phyloP scores from a whole-genome alignment of 108 stramenopile species.

The Schizochytrium sp. region DNA sequence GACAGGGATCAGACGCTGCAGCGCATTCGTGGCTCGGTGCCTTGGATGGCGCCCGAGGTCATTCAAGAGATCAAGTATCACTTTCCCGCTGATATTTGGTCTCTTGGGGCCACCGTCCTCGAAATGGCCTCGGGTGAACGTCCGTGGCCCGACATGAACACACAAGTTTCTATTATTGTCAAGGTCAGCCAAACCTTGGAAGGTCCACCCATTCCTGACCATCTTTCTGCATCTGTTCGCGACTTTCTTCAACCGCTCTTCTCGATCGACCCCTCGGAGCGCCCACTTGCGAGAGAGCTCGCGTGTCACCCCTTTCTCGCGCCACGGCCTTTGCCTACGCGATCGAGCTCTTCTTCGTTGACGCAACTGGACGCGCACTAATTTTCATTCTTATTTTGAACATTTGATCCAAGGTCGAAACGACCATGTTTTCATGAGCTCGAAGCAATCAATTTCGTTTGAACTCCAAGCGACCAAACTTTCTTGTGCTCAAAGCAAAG shows the following conservation, averaged over 20 bases:
- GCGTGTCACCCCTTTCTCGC: not conserved
- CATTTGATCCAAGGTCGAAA: too few relatives aligned
- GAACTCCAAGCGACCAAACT: too few relatives aligned
- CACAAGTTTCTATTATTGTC: not conserved
- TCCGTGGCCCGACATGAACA: not conserved
- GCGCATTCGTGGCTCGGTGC: conserved; percentile 42
- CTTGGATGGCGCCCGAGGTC: conserved; percentile 64
- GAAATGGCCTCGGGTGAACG: conserved; percentile 31
- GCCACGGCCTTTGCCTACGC: too few relatives aligned
- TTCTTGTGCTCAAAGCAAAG: too few relatives aligned
- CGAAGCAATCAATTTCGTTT: too few relatives aligned
- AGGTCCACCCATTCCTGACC: not conserved
- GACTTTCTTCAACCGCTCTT: not conserved
- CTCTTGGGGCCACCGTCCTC: conserved; percentile 26
- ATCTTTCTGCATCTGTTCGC: not conserved
- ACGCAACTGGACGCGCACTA: too few relatives aligned
- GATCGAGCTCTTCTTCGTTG: too few relatives aligned
- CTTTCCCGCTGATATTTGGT: conserved; percentile 32
- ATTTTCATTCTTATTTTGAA: too few relatives aligned
- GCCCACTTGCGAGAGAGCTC: not conserved
- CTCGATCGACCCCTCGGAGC: not conserved
- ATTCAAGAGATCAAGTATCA: conserved; percentile 23
- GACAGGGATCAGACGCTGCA: conserved; percentile 33
- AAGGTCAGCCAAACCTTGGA: not conserved
- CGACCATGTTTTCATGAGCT: too few relatives aligned